Percentiles rank a stretch among this genome's conserved stretches.
Evolutionary conservation across 371 early-diverging fungal genomes (phyloP).

Genomic region (Homolaphlyctis polyrhiza): DNA sequence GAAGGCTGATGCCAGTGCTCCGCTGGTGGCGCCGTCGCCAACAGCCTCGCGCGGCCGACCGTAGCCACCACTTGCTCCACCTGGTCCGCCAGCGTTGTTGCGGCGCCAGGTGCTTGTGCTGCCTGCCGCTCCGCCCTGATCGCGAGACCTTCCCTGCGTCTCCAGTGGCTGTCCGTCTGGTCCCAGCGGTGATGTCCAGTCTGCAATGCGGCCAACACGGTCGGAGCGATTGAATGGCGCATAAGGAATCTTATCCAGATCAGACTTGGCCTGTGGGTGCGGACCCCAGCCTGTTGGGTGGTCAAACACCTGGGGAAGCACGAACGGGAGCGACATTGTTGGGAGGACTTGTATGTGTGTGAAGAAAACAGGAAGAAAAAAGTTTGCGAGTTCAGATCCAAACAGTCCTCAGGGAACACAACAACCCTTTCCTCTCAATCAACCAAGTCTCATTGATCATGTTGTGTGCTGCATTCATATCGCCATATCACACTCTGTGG

Average conservation of each 20-base stretch:
- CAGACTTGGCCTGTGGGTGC: constrained; percentile 14
- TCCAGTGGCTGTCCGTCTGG: constrained; percentile 42
- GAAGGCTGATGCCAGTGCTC: constrained; percentile 71
- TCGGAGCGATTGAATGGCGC: constrained; percentile 94
- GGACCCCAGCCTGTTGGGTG: constrained; percentile 44
- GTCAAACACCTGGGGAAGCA: constrained; percentile 34
- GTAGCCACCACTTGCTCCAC: not conserved
- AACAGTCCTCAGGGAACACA: no score
- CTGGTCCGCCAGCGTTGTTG: not conserved
- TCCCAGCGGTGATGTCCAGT: constrained; percentile 76
- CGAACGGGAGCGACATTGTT: constrained; percentile 12
- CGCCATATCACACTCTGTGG: not conserved
- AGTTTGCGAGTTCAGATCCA: not conserved
- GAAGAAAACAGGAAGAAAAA: not conserved
- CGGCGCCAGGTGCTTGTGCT: not conserved
- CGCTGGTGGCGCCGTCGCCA: not conserved
- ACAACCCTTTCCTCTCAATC: not conserved
- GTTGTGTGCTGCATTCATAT: not conserved
- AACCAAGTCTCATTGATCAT: not conserved
- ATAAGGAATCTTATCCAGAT: constrained; percentile 67
- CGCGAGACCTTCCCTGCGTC: constrained; percentile 12
- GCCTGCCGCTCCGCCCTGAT: not conserved
- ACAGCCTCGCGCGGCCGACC: no score
- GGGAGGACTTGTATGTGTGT: no score
- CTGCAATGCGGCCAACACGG: constrained; percentile 88